Conservation (phyloP, 306 rosid species). For the Fagus crenata region DNA sequence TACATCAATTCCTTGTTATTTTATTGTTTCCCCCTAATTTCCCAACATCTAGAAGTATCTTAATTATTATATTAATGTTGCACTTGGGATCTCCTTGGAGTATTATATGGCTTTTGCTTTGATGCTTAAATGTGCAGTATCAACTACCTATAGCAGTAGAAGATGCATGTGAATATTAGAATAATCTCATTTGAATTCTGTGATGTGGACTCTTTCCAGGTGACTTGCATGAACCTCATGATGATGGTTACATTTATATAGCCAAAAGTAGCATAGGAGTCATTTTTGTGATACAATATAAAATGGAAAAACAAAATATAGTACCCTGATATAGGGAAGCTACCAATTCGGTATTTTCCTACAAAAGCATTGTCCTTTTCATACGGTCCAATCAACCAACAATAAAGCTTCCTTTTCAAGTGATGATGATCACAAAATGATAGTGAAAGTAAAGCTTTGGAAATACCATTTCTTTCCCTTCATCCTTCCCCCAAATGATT, state of each 20-base stretch:
- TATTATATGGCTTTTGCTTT: too few species aligned
- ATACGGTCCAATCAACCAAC: conserved; percentile 44
- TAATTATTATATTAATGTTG: too few species aligned
- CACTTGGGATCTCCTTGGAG: too few species aligned
- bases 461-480: conserved; percentile 45
- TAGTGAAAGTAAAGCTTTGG: conserved; percentile 61
- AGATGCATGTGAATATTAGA: neutral
- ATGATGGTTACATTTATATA: neutral
- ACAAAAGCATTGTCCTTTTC: conserved; percentile 50
- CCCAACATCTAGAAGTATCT: too few species aligned
- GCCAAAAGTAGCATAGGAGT: neutral
- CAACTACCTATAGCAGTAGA: too few species aligned
- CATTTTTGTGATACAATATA: neutral
- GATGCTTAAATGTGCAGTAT: too few species aligned
- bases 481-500: conserved; percentile 68
- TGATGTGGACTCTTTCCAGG: conserved; percentile 7
- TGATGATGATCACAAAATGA: conserved; percentile 68
- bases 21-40: too few species aligned
- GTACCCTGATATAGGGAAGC: neutral
- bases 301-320: neutral
- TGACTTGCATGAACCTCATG: neutral
- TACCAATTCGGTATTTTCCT: conserved; percentile 20
- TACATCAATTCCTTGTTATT: too few species aligned
- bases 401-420: conserved; percentile 79
- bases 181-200: conserved; percentile 3